Conservation (phyloP, 83 land plant genomes). For the Larix sibirica region DNA sequence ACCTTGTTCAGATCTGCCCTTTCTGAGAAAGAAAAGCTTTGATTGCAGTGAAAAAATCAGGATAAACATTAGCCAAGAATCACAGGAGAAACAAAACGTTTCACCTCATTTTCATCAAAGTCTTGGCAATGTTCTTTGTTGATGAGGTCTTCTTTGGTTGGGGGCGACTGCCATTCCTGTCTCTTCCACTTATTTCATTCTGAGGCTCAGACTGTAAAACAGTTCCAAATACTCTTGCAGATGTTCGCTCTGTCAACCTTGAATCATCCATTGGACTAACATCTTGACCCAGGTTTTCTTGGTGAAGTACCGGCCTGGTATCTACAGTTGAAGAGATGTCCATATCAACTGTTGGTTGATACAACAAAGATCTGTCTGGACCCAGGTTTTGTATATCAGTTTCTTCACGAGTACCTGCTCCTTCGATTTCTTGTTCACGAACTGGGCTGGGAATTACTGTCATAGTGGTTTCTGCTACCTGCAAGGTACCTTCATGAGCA, state of each 20-base stretch:
- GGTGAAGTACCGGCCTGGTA: neutral
- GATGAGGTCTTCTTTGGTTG: slow-evolving; percentile 8
- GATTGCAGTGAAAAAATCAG: neutral
- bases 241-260: neutral
- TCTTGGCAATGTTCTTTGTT: neutral
- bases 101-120: slow-evolving; percentile 11
- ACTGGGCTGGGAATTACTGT: neutral
- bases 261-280: neutral
- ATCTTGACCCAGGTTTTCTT: neutral
- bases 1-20: neutral
- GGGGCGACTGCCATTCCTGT: neutral
- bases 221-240: neutral
- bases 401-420: neutral
- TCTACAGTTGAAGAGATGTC: neutral
- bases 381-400: neutral
- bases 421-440: neutral
- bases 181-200: neutral
- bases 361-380: neutral
- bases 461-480: neutral
- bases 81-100: neutral
- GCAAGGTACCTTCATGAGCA: neutral
- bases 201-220: neutral
- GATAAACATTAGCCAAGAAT: neutral
- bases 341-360: neutral
- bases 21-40: neutral